Evolutionary conservation across 2,329 filamentous ascomycete genomes (phyloP), one percentile per base, ranked within the genome.

Genomic region (Penicillium sp.): DNA sequence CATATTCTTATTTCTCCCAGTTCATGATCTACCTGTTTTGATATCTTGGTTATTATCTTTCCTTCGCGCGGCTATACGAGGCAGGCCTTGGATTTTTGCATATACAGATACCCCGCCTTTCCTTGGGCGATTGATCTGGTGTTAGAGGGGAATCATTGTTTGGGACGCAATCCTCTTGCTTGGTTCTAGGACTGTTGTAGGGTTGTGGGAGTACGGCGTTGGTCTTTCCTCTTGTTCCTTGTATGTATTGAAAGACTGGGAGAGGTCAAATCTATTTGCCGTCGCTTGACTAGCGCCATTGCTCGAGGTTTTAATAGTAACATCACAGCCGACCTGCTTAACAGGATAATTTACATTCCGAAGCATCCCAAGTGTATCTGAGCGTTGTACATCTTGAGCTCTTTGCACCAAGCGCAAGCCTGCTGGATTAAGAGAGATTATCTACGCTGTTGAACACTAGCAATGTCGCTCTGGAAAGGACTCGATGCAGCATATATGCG

Each of bases 71-170:
- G 44, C 19, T 62, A 54, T 41, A 62, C 60, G 55, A 63, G 58
- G 56, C 65, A 53, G 60, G 60, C 61, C 56, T 65, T 60, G 43
- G 50, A 7, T 40, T 56, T 59, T 60, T 63, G 60, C 55, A 64
- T 67, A 63, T 63, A 65, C 66, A 63, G 65, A 68, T 68, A 68
- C 66, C 66, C 65, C 56, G 40, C 50, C 57, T 55, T 47, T 24
- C 39, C 14, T 13, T 57, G 58, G 65, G 63, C 60, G 56, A 63
- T 68, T 64, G 41, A 63, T 65, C 64, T 65, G 63, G 60, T 70
- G 64, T 64, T 67, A 65, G 65, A 64, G 60, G 63, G 59, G 56
- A 63, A 61, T 63, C 27, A 57, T 66, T 58, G 43, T 52, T 63
- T 63, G 54, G 50, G 60, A 50, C 55, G 50, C 59, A 41, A 33